A percentile compares a stretch with the other conserved stretches of the same genome.
Conservation (phyloP, 2,329 filamentous ascomycete genomes). For the Microthyrium microscopicum region DNA sequence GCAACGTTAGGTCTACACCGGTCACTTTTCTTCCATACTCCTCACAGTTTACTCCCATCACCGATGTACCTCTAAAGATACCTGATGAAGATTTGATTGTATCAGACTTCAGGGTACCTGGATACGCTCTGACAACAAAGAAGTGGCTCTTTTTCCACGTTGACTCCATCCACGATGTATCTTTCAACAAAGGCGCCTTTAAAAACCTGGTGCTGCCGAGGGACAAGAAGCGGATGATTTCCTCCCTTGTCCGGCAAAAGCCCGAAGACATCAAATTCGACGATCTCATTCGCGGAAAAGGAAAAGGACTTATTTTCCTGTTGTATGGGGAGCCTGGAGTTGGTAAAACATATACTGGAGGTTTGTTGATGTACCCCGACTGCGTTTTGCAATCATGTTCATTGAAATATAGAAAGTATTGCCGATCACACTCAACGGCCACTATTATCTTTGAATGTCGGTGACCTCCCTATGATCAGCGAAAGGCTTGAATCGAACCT, state of each 20-base stretch:
- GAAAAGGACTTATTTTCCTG: constrained; percentile 12
- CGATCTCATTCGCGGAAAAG: constrained; percentile 7
- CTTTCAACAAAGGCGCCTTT: constrained; percentile 16
- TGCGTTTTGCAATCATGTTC: neutral
- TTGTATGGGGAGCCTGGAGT: constrained; percentile 14
- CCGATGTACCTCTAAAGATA: no score
- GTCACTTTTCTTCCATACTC: no score
- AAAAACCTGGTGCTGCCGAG: constrained; percentile 15
- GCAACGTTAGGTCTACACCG: no score
- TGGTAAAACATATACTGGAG: constrained; percentile 15
- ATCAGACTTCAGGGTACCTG: no score
- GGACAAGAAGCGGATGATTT: constrained; percentile 17
- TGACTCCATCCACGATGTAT: constrained; percentile 14
- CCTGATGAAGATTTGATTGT: no score
- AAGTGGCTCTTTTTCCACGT: constrained; percentile 9
- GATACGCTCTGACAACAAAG: constrained; percentile 9
- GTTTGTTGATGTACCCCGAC: neutral
- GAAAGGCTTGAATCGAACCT: constrained; percentile 30
- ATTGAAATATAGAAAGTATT: constrained; percentile 14
- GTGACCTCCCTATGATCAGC: constrained; percentile 31
- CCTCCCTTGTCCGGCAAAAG: no score
- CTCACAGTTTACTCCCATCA: no score
- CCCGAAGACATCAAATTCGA: constrained; percentile 21
- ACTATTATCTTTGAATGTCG: constrained; percentile 29
- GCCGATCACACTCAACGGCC: constrained; percentile 23